Base-by-base conservation (phyloP, 805 yeast species). In the Cyberlindnera mississippiensis region DNA sequence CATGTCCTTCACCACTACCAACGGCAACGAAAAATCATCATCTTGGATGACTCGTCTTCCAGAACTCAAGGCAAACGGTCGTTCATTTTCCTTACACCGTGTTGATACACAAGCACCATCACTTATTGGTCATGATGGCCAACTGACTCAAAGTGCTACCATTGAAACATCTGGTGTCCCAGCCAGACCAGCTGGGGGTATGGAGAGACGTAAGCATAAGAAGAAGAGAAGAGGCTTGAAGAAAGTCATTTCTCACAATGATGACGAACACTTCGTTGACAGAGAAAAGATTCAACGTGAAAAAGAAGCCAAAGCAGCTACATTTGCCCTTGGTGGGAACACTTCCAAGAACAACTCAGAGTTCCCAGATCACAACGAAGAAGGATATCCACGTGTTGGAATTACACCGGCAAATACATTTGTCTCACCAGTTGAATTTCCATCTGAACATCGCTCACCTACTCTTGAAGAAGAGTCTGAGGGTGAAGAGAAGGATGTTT, bases 41-140 rank as follows among this genome's bases (percentile, higher is more conserved):
- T 69, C 84, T 22, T 85, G 97, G 96, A 78, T 90, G 69, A 74
- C 80, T 40, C 80, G 96, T 62, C 72, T 91, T 52, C 96, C 96
- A 26, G 76, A 83, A 33, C 67, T 87, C 60, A 47, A 38, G 40
- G 45, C 75, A 41, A 67, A 71, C 12, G 85, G 89, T 7, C 75
- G 90, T 22, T 79, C 93, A 1, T 80, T 85, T 52, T 87, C 96
- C 2, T 72, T 90, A 47, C 90, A 84, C 45, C 75, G 95, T 55
- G 76, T 88, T 34, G 96, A 88, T 57, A 86, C 95, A 0, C 66
- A 66, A 49, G 75, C 72, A 15, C 67, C 72, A 10, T 35, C 59
- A 28, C 47, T 42, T 22, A 19, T 24, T 13, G 43, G 53, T n/a
- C 14, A n/a, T 10, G 6, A 11, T 27, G 56, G 53, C 26, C 52